Base-by-base conservation (phyloP, 768 basidiomycete genomes). In the Galerina sulciceps region DNA sequence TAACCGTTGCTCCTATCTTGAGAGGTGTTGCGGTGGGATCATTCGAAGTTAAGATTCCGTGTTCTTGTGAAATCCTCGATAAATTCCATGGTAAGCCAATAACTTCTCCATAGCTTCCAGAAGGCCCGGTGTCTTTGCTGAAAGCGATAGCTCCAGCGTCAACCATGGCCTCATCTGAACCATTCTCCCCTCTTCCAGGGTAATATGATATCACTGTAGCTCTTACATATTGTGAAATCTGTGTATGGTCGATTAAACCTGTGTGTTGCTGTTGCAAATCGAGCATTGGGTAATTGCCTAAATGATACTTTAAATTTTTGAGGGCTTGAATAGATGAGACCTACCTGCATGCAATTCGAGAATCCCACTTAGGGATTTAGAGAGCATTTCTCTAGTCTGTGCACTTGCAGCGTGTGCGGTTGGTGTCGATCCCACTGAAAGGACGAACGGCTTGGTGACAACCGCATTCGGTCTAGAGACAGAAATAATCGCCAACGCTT, bases 371-470 rank as follows among this genome's bases (percentile, higher is more conserved):
- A 93, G 76, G 52, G 75, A 64, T 22, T 77, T 71, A 6, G 79
- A 73, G 17, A 88, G 67, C 43, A 75, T 69, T 14, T 74, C 72
- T 49, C 76, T 78, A 17, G 78, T 78, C 64, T 80, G 83, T 20
- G 80, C 74, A 31, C 81, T 85, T 11, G 89, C 91, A 10, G 89
- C 88, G 67, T 94, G 90, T 0, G 93, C 93, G 2, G 93, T 88
- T 1, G 93, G 93, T 2, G 93, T 94, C n/a, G 92, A 89, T 18
- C 93, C 93, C 1, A 94, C 87, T 2, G 90, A 89, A 36, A 95
- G 74, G 1, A 91, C 81, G 64, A 90, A 93, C 5, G 83, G 80
- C 37, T 76, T 71, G 6, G 76, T 74, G 53, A 79, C 71, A 40
- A 69, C 57, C 4, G 57, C 48, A n/a, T 61, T 67, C 38, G 73